phyloP scores from a whole-genome alignment of 83 land plant species.

The Larix sibirica region DNA sequence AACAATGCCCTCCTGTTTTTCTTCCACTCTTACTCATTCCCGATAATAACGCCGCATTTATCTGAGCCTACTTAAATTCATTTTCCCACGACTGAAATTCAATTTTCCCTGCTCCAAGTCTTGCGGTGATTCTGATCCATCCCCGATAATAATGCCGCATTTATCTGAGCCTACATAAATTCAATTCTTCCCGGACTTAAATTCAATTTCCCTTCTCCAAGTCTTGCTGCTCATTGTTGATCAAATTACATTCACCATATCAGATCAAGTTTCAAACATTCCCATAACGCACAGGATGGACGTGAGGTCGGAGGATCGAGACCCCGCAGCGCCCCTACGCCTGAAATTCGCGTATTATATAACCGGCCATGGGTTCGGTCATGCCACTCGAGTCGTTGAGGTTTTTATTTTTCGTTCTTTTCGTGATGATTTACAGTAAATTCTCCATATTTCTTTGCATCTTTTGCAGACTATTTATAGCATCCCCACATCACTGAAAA shows the following conservation, averaged over 20 bases:
- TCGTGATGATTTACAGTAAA: no score
- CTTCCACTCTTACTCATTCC: no score
- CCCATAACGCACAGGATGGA: conserved; percentile 23
- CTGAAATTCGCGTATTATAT: conserved; percentile 91
- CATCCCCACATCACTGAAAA: no score
- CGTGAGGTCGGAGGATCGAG: background rate
- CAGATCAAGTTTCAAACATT: background rate
- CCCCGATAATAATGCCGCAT: background rate
- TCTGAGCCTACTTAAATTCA: no score
- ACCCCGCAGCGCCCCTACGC: conserved; percentile 20
- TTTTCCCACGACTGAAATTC: no score
- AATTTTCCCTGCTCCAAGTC: no score
- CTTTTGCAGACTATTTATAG: no score
- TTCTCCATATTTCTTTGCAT: no score
- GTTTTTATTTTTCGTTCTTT: conserved; percentile 22
- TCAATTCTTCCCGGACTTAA: background rate
- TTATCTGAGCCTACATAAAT: background rate
- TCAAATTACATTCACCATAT: background rate
- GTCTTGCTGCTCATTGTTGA: background rate
- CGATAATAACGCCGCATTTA: no score
- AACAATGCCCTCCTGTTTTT: no score
- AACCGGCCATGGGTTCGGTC: conserved; percentile 99
- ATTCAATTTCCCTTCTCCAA: background rate
- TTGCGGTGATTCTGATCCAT: no score
- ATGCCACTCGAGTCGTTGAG: conserved; percentile 99